phyloP scores from a whole-genome alignment of 106 monocot species.

The Allium cepa region DNA sequence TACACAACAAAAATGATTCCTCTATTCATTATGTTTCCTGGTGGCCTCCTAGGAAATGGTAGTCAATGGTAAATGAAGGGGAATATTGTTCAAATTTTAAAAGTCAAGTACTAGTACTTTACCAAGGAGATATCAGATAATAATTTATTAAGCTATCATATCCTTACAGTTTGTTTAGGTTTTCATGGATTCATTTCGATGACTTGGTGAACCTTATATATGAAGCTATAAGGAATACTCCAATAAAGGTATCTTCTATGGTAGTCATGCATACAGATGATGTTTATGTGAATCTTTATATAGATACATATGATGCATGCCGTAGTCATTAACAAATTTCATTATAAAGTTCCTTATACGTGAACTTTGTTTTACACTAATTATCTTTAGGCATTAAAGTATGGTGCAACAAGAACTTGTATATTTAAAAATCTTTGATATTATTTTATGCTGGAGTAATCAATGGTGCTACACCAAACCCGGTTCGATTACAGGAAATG shows the following conservation, averaged over 20 bases:
- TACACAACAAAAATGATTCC: slow-evolving; percentile 85
- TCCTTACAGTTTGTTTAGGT: slow-evolving; percentile 33
- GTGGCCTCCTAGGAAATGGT: slow-evolving; percentile 70
- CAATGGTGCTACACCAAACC: slow-evolving; percentile 85
- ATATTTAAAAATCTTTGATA: too few relatives aligned
- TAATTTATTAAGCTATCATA: neutral
- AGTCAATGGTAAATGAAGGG: slow-evolving; percentile 48
- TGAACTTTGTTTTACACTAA: too few relatives aligned
- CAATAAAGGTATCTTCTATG: slow-evolving; percentile 45
- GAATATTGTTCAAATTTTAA: neutral
- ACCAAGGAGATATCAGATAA: neutral
- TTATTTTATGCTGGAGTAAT: slow-evolving; percentile 39
- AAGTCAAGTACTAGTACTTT: neutral
- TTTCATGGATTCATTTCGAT: slow-evolving; percentile 90
- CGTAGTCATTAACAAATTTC: too few relatives aligned
- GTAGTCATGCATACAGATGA: too few relatives aligned
- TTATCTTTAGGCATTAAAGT: too few relatives aligned
- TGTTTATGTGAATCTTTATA: too few relatives aligned
- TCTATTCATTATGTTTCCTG: slow-evolving; percentile 79
- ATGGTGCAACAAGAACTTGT: too few relatives aligned
- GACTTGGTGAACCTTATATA: slow-evolving; percentile 77
- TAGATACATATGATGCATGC: too few relatives aligned
- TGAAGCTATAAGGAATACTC: slow-evolving; percentile 61
- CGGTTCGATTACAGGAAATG: slow-evolving; percentile 66
- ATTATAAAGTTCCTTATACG: too few relatives aligned